phyloP scores from a whole-genome alignment of 2,329 filamentous ascomycete genomes.

The Dactylellina cionopaga region DNA sequence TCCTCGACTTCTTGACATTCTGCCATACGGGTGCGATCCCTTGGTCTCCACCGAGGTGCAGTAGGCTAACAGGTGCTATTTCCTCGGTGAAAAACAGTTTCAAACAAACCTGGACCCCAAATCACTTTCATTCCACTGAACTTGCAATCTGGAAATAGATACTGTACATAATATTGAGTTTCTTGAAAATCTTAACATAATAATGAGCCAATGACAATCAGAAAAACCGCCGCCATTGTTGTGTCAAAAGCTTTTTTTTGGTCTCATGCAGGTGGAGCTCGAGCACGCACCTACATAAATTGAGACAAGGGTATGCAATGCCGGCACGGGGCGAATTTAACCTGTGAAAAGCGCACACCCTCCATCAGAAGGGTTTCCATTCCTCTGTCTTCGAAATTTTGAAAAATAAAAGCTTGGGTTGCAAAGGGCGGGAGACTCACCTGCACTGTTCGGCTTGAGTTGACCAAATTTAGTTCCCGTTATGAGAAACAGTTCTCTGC shows the following conservation, averaged over 20 bases:
- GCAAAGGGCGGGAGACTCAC: too few species aligned
- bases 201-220: too few species aligned
- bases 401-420: background rate
- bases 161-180: too few species aligned
- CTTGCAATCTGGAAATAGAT: too few species aligned
- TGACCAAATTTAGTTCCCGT: conserved; percentile 30
- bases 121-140: too few species aligned
- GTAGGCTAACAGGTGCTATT: background rate
- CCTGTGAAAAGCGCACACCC: conserved; percentile 8
- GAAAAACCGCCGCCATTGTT: conserved; percentile 3
- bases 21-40: conserved; percentile 34
- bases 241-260: background rate
- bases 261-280: conserved; percentile 28
- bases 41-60: conserved; percentile 22
- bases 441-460: conserved; percentile 6
- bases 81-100: too few species aligned
- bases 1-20: conserved; percentile 15
- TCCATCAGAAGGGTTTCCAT: conserved; percentile 1
- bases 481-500: conserved; percentile 16
- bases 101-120: too few species aligned
- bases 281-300: conserved; percentile 25
- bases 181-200: too few species aligned
- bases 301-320: conserved; percentile 38
- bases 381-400: too few species aligned
- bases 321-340: conserved; percentile 45